Evolutionary conservation across 1,139 yeast species (phyloP).

Genomic region (Groenewaldozyma auringiensis): DNA sequence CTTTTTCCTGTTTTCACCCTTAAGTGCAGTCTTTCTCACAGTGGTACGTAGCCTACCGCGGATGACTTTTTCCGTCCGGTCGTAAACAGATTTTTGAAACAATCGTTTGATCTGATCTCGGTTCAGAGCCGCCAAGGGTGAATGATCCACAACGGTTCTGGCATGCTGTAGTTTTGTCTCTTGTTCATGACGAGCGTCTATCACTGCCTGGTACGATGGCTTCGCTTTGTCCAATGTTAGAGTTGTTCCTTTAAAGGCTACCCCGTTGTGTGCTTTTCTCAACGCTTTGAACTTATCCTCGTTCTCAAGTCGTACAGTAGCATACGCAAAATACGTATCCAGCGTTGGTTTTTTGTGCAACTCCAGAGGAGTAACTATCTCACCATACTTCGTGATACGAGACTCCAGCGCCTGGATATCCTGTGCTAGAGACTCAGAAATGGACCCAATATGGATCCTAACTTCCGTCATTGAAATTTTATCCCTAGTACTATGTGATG

Average conservation of each 20-base stretch:
- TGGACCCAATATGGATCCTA: conserved; percentile 61
- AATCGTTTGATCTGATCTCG: conserved; percentile 38
- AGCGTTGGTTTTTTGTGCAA: conserved; percentile 42
- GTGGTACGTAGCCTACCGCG: conserved; percentile 57
- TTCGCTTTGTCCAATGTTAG: conserved; percentile 46
- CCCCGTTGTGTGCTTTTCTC: conserved; percentile 54
- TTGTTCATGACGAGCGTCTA: conserved; percentile 36
- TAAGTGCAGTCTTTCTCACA: conserved; percentile 41
- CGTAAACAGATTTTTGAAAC: conserved; percentile 31
- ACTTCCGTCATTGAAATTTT: neutral
- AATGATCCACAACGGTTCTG: conserved; percentile 15
- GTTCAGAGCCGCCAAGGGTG: conserved; percentile 23
- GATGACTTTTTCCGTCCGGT: conserved; percentile 42
- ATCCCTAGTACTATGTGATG: no score
- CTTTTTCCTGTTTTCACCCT: conserved; percentile 47
- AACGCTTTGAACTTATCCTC: conserved; percentile 41
- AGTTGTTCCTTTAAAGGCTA: conserved; percentile 65
- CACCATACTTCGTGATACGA: conserved; percentile 48
- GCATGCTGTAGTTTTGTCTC: conserved; percentile 26
- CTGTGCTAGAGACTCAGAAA: conserved; percentile 47
- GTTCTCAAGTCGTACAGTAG: conserved; percentile 48
- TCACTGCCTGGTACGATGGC: conserved; percentile 38
- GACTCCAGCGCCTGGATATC: conserved; percentile 37
- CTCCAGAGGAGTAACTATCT: conserved; percentile 38
- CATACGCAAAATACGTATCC: conserved; percentile 58